Conservation (phyloP, 2,329 filamentous ascomycete genomes). For the Fusarium cicatricum region DNA sequence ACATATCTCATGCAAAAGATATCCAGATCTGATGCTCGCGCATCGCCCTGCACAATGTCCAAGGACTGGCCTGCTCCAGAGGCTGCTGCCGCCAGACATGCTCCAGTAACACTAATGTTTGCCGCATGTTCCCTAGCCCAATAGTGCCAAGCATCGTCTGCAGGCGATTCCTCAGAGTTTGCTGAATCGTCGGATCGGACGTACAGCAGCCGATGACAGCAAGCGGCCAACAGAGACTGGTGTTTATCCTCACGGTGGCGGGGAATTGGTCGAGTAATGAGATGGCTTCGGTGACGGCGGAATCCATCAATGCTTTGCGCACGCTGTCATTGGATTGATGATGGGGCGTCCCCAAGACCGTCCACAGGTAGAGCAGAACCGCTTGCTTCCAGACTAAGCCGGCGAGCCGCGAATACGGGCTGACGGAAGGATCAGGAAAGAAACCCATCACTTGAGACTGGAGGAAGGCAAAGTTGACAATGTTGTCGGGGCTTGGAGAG, state of each 20-base stretch:
- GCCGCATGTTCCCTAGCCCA: constrained; percentile 56
- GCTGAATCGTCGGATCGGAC: constrained; percentile 46
- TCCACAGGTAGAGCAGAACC: constrained; percentile 53
- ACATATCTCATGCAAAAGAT: constrained; percentile 52
- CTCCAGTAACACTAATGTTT: constrained; percentile 52
- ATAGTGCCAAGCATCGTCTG: constrained; percentile 48
- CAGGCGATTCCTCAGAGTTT: constrained; percentile 46
- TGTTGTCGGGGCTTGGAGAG: constrained; percentile 50
- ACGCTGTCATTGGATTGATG: constrained; percentile 27
- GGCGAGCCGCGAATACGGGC: constrained; percentile 49
- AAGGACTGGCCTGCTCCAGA: constrained; percentile 47
- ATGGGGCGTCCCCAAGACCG: constrained; percentile 44
- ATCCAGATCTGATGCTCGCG: constrained; percentile 57
- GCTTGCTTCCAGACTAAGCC: constrained; percentile 56
- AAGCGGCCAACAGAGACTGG: constrained; percentile 52
- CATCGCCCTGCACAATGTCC: constrained; percentile 56
- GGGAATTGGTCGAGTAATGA: constrained; percentile 45
- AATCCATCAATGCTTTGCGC: constrained; percentile 40
- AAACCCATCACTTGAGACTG: constrained; percentile 53
- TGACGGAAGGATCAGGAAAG: constrained; percentile 47
- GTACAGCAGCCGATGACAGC: constrained; percentile 51
- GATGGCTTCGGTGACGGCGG: constrained; percentile 44
- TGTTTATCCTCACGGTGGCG: constrained; percentile 48
- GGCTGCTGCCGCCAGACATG: constrained; percentile 52
- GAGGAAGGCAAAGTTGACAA: constrained; percentile 54